Conservation (phyloP, 2,329 filamentous ascomycete genomes). For the Furcasterigmium sp. region DNA sequence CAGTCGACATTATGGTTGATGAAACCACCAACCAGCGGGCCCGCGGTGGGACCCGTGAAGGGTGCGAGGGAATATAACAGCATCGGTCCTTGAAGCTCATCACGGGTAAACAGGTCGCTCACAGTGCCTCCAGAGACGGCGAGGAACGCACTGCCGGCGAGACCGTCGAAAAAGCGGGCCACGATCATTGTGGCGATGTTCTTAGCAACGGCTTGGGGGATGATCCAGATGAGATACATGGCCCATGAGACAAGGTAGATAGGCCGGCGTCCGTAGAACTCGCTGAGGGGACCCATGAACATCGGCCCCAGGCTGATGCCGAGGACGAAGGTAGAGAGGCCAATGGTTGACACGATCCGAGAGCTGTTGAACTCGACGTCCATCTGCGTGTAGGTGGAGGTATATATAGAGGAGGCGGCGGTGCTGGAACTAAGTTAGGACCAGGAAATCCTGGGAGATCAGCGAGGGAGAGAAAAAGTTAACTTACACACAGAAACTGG, state of each 20-base stretch:
- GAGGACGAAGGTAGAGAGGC: slow-evolving; percentile 76
- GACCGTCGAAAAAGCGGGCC: slow-evolving; percentile 70
- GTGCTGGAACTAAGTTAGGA: slow-evolving; percentile 48
- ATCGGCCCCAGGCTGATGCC: slow-evolving; percentile 64
- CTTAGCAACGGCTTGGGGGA: slow-evolving; percentile 74
- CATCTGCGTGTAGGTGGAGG: slow-evolving; percentile 74
- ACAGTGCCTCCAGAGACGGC: slow-evolving; percentile 81
- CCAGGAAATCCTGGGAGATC: too few species aligned
- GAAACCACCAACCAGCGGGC: slow-evolving; percentile 67
- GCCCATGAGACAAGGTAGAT: slow-evolving; percentile 74
- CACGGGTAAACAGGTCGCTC: slow-evolving; percentile 67
- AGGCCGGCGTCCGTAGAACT: slow-evolving; percentile 77
- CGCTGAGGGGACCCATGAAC: slow-evolving; percentile 58
- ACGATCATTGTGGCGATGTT: slow-evolving; percentile 80
- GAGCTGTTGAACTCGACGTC: slow-evolving; percentile 68
- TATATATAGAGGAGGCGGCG: slow-evolving; percentile 84
- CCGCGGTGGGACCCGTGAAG: slow-evolving; percentile 56
- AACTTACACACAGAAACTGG: slow-evolving; percentile 81
- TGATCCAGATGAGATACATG: slow-evolving; percentile 72
- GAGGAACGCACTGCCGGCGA: slow-evolving; percentile 64
- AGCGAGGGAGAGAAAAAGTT: too few species aligned
- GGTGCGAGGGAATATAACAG: slow-evolving; percentile 67
- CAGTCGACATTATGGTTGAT: slow-evolving; percentile 72
- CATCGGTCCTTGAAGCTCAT: slow-evolving; percentile 75
- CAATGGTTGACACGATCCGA: slow-evolving; percentile 69